phyloP scores from a whole-genome alignment of 306 rosid species.

The Trifolium subterraneum region DNA sequence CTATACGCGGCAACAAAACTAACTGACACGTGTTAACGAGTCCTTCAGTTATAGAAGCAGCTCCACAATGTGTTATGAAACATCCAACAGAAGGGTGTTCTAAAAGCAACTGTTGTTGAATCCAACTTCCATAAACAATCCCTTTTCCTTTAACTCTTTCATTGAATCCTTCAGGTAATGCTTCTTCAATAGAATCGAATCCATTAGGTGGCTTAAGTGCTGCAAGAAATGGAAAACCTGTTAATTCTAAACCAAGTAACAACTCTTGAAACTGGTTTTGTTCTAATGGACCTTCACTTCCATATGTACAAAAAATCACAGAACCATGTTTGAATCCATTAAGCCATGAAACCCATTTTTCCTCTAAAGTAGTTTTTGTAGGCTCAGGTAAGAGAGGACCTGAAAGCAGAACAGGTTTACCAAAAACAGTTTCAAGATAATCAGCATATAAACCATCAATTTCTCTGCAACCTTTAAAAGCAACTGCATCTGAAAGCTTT shows the following conservation, averaged over 20 bases:
- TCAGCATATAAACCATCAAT: conserved; percentile 36
- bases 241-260: conserved; percentile 43
- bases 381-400: conserved; percentile 43
- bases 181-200: conserved; percentile 31
- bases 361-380: conserved; percentile 3
- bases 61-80: conserved; percentile 73
- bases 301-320: conserved; percentile 36
- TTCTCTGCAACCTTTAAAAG: conserved; percentile 41
- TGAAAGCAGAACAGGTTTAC: conserved; percentile 35
- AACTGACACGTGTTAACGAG: conserved; percentile 51
- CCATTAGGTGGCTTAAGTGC: conserved; percentile 33
- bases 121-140: conserved; percentile 55
- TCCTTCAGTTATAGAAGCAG: conserved; percentile 57
- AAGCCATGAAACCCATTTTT: conserved; percentile 42
- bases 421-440: conserved; percentile 18
- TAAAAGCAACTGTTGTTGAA: conserved; percentile 57
- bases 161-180: conserved; percentile 28
- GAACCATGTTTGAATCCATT: conserved; percentile 27
- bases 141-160: conserved; percentile 41
- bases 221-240: conserved; percentile 45
- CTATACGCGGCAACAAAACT: conserved; percentile 51
- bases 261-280: conserved; percentile 25
- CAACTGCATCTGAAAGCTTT: conserved; percentile 20
- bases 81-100: conserved; percentile 66
- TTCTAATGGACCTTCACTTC: conserved; percentile 35